These are phyloP conservation scores for Talinum fruticosum DNA, from an alignment of 148 eudicot genomes.

Conservation along the genomic window DNA sequence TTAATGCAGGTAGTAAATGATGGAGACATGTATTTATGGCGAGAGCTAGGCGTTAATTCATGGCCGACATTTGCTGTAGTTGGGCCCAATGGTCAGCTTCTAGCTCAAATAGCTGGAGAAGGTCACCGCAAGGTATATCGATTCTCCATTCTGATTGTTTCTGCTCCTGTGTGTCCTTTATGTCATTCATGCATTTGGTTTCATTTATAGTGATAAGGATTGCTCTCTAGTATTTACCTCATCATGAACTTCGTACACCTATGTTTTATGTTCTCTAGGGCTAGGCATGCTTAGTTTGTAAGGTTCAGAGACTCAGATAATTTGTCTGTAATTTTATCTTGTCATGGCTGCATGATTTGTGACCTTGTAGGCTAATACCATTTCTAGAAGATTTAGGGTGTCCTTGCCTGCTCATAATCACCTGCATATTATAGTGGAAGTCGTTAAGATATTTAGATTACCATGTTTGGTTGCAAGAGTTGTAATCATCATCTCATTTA, in stretches of 20 bases:
- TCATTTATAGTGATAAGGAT: background rate
- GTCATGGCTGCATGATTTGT: background rate
- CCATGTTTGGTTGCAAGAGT: background rate
- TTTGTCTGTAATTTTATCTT: background rate
- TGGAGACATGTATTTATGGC: constrained; percentile 95
- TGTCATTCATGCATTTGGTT: background rate
- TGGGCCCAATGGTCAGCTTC: constrained; percentile 82
- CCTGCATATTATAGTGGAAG: background rate
- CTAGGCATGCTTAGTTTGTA: background rate
- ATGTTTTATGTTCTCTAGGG: background rate
- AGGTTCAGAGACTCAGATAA: background rate
- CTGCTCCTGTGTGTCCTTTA: background rate
- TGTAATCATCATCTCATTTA: background rate
- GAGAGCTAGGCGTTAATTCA: constrained; percentile 87
- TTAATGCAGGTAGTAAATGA: constrained; percentile 84
- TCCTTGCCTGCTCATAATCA: background rate
- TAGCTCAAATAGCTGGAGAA: constrained; percentile 90
- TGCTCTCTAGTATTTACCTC: background rate
- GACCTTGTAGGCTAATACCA: background rate
- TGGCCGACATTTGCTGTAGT: constrained; percentile 94
- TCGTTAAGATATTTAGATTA: too few species aligned
- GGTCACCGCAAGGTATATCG: constrained; percentile 82
- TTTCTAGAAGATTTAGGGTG: background rate
- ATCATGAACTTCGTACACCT: background rate
- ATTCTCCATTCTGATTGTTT: constrained; percentile 4